Percentiles rank a stretch among this genome's conserved stretches.
Evolutionary conservation across 176 grass and related monocot genomes (phyloP).

Genomic region (Rhipidocladum racemiflorum): DNA sequence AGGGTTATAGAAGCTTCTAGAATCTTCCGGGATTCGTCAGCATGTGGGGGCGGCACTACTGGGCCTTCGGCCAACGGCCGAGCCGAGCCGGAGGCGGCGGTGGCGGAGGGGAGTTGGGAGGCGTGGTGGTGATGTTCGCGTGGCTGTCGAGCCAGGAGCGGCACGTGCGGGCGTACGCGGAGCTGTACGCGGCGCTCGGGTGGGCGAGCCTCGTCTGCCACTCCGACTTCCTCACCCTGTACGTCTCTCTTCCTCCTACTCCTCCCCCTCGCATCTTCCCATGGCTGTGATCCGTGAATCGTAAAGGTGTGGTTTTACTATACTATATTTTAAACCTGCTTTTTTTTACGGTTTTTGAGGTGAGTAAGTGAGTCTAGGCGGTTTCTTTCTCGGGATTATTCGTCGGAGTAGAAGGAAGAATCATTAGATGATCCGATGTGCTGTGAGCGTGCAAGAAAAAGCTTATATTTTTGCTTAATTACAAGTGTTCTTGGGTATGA

Average conservation of each 20-base stretch:
- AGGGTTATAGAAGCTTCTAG: background rate
- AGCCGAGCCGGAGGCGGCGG: background rate
- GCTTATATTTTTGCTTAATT: background rate
- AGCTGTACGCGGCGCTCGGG: conserved; percentile 67
- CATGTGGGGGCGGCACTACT: conserved; percentile 93
- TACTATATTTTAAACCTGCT: background rate
- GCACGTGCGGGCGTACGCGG: conserved; percentile 60
- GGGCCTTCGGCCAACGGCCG: conserved; percentile 47
- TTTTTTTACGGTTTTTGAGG: background rate
- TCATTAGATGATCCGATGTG: background rate
- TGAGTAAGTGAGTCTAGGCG: background rate
- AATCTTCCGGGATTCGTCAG: background rate
- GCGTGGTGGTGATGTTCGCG: conserved; percentile 92
- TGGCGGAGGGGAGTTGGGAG: conserved; percentile 19
- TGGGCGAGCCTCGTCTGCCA: conserved; percentile 92
- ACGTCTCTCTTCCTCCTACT: background rate
- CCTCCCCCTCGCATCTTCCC: background rate
- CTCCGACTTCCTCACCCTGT: conserved; percentile 80
- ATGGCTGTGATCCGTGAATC: background rate
- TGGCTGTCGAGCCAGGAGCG: conserved; percentile 91
- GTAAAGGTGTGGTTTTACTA: background rate
- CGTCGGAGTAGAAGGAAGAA: background rate
- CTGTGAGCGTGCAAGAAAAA: background rate
- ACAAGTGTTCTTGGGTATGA: background rate
- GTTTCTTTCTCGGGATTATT: background rate